These are phyloP conservation scores for Fonsecaea pedrosoi DNA, from an alignment of 2,329 filamentous ascomycete genomes.

Conservation along the genomic window DNA sequence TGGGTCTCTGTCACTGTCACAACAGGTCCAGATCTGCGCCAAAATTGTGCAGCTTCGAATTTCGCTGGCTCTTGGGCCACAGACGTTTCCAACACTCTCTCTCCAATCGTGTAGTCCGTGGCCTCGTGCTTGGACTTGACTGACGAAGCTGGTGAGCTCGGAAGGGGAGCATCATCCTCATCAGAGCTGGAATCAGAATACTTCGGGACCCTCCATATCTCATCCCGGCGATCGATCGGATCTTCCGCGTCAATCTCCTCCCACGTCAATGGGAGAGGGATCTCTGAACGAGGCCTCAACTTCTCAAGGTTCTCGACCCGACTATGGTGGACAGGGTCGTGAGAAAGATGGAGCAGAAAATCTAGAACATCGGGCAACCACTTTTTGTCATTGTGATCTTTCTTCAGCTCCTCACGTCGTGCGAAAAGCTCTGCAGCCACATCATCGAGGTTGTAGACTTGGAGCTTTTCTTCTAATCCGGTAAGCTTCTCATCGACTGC, in stretches of 20 bases:
- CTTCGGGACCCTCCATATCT: constrained; percentile 74
- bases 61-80: constrained; percentile 34
- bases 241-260: constrained; percentile 78
- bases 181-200: constrained; percentile 67
- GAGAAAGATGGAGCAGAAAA: constrained; percentile 79
- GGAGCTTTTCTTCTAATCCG: constrained; percentile 85
- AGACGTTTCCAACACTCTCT: constrained; percentile 29
- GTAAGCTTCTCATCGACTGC: constrained; percentile 69
- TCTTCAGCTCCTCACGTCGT: constrained; percentile 66
- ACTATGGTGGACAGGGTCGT: constrained; percentile 76
- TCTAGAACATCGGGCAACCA: constrained; percentile 82
- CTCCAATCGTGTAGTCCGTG: constrained; percentile 14
- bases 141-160: constrained; percentile 27
- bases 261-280: constrained; percentile 70
- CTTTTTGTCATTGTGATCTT: constrained; percentile 52
- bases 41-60: constrained; percentile 57
- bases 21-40: constrained; percentile 44
- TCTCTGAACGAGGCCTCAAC: constrained; percentile 56
- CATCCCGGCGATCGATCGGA: constrained; percentile 70
- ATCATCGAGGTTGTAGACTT: constrained; percentile 77
- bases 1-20: constrained; percentile 70
- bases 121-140: constrained; percentile 20
- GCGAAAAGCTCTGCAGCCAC: constrained; percentile 72
- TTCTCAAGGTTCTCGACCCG: constrained; percentile 68
- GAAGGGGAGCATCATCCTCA: constrained; percentile 39